Evolutionary conservation across 2,329 filamentous ascomycete species (phyloP).

Genomic region (Penicillium sp.): DNA sequence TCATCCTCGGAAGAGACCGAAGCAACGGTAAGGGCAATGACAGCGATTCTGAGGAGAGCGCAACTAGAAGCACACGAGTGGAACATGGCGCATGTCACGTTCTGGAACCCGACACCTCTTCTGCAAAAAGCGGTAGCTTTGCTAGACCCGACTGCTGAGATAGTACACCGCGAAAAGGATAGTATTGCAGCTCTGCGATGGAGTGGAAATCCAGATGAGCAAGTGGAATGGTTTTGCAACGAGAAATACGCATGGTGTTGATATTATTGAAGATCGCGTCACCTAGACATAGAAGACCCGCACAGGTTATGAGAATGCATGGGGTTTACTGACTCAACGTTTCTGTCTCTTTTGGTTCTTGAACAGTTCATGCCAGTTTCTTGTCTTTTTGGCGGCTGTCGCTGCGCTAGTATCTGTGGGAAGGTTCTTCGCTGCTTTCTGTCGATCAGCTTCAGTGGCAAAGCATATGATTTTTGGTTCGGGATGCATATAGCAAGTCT

Average conservation of each 20-base stretch:
- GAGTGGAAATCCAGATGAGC: conserved; percentile 47
- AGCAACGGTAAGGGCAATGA: conserved; percentile 58
- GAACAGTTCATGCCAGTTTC: conserved; percentile 52
- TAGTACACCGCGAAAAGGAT: conserved; percentile 52
- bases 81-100: conserved; percentile 71
- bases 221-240: conserved; percentile 53
- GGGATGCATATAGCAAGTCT: conserved; percentile 38
- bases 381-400: conserved; percentile 38
- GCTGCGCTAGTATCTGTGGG: conserved; percentile 29
- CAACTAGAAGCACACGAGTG: conserved; percentile 73
- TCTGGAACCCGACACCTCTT: conserved; percentile 79
- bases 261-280: conserved; percentile 12
- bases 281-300: conserved; percentile 17
- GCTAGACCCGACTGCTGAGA: conserved; percentile 41
- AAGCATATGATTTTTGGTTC: conserved; percentile 45
- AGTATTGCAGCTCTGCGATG: conserved; percentile 54
- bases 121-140: conserved; percentile 50
- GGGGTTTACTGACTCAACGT: conserved; percentile 28
- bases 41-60: conserved; percentile 69
- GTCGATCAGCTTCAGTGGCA: conserved; percentile 35
- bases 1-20: conserved; percentile 51
- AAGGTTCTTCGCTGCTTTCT: conserved; percentile 33
- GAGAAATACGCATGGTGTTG: conserved; percentile 58
- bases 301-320: background rate
- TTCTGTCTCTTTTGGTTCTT: conserved; percentile 40